These are phyloP conservation scores for Metrosideros polymorpha DNA, from an alignment of 441 rosid species.

Conservation along the genomic window DNA sequence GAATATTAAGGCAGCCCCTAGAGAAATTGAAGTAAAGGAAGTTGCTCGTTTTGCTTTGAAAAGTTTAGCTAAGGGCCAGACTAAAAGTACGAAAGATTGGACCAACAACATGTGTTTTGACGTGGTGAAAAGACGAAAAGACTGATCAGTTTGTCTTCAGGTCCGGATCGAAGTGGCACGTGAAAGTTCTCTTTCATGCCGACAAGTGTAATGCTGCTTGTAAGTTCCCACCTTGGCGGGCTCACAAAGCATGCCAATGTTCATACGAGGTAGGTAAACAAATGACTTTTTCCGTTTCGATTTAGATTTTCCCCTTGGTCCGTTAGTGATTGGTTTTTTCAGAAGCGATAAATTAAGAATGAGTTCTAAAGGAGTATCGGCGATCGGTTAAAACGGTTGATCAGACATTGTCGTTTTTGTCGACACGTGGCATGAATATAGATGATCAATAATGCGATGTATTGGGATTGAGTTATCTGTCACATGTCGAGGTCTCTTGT, in stretches of 20 bases:
- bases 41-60: neutral
- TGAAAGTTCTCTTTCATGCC: neutral
- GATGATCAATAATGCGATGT: neutral
- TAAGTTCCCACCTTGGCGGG: neutral
- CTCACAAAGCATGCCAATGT: neutral
- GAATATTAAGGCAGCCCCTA: neutral
- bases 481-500: fast-evolving
- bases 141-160: neutral
- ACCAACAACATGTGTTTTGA: neutral
- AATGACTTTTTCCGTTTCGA: neutral
- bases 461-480: neutral
- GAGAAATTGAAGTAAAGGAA: neutral
- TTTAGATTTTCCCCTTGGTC: neutral
- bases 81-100: neutral
- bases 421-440: neutral
- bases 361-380: neutral
- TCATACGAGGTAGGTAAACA: neutral
- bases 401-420: neutral
- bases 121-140: neutral
- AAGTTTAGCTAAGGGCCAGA: neutral
- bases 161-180: neutral
- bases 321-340: neutral
- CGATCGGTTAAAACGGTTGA: neutral
- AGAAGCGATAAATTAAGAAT: neutral
- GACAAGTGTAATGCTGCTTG: neutral